Conservation (phyloP, 2,329 filamentous ascomycete genomes). For the Chalaropsis thielavioides region DNA sequence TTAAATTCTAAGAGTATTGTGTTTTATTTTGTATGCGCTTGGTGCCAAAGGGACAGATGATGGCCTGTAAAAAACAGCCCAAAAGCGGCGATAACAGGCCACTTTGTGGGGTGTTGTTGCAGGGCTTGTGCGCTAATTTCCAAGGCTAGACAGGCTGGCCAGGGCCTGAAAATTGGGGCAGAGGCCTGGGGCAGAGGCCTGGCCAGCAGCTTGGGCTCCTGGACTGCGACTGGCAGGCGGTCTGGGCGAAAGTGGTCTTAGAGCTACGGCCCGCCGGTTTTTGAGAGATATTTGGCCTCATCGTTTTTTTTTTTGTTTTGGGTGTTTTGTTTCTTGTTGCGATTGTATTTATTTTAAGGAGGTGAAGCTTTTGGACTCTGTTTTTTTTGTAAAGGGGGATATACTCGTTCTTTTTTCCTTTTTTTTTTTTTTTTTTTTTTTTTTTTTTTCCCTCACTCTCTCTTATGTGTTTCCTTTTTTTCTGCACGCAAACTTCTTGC, state of each 20-base stretch:
- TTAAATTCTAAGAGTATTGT: neutral
- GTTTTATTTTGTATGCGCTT: neutral
- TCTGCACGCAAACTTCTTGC: neutral
- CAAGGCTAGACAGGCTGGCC: neutral
- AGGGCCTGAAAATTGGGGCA: neutral
- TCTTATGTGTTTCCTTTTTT: neutral
- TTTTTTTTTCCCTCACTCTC: neutral
- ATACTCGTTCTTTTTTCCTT: neutral
- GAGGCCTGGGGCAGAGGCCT: neutral
- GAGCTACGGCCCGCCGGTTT: neutral
- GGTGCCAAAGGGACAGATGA: neutral
- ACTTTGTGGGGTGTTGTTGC: neutral
- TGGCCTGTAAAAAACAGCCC: neutral
- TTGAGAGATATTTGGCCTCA: slow-evolving; percentile 1
- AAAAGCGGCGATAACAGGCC: neutral
- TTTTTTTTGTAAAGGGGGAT: too few relatives aligned
- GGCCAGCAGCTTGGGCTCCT: too few relatives aligned
- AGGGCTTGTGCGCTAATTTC: neutral
- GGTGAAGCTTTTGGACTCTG: neutral
- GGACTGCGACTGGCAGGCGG: too few relatives aligned
- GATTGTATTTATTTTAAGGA: neutral
- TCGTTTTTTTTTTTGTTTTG: neutral
- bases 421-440: neutral
- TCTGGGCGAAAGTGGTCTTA: neutral
- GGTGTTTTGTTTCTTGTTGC: neutral